phyloP scores from a whole-genome alignment of 2,329 filamentous ascomycete species.

The Clonostachys sp. region DNA sequence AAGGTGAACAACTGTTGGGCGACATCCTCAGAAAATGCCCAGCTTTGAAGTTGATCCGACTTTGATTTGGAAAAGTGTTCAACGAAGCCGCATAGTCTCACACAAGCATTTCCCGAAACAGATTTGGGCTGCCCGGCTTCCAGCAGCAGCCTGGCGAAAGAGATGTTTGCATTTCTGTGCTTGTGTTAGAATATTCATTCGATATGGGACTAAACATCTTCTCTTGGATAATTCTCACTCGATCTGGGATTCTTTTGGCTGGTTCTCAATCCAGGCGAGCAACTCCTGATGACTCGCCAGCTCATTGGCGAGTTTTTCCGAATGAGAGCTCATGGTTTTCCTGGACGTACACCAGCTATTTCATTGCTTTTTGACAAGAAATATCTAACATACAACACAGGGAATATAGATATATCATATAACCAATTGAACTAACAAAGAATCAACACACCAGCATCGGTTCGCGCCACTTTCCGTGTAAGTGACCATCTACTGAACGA shows the following conservation, averaged over 20 bases:
- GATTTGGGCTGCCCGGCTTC: slow-evolving; percentile 49
- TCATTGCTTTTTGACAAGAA: neutral
- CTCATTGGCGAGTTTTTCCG: neutral
- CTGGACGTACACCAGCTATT: neutral
- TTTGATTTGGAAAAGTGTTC: slow-evolving; percentile 51
- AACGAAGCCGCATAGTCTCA: slow-evolving; percentile 58
- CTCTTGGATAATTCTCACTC: neutral
- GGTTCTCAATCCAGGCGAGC: slow-evolving; percentile 7
- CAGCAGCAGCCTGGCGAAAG: slow-evolving; percentile 43
- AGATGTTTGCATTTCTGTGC: slow-evolving; percentile 19
- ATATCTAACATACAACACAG: too few species aligned
- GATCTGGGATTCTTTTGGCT: slow-evolving; percentile 4
- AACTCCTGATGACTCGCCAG: slow-evolving; percentile 1
- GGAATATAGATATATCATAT: too few species aligned
- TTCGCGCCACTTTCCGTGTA: neutral
- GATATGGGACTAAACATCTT: neutral
- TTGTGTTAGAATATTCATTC: neutral
- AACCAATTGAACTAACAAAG: too few species aligned
- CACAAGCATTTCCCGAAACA: slow-evolving; percentile 49
- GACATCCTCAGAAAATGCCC: slow-evolving; percentile 46
- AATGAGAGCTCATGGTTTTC: neutral
- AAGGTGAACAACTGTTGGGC: slow-evolving; percentile 51
- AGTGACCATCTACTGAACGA: neutral
- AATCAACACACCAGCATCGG: neutral
- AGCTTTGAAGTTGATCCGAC: slow-evolving; percentile 31